A percentile compares a stretch with the other conserved stretches of the same genome.
Conservation (phyloP, 176 grass and related monocot species). For the Oryza meridionalis region DNA sequence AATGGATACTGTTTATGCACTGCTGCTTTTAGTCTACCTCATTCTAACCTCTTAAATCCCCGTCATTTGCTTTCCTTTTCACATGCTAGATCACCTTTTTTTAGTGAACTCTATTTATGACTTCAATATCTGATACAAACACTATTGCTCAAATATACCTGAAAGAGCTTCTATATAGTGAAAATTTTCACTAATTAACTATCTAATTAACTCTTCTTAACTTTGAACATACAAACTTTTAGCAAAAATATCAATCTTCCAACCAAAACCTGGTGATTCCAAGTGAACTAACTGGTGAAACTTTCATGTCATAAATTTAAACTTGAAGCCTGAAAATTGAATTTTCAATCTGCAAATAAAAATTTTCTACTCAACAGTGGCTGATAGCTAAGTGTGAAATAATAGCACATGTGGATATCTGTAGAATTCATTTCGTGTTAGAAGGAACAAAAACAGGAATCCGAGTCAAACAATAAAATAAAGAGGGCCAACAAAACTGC, state of each 20-base stretch:
- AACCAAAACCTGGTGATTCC: neutral
- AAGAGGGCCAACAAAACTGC: neutral
- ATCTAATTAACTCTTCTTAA: neutral
- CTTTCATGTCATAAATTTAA: neutral
- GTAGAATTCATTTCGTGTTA: neutral
- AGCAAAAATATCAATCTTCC: neutral
- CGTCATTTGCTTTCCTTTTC: neutral
- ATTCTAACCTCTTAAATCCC: neutral
- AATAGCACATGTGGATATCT: neutral
- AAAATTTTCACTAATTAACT: neutral
- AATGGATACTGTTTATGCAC: neutral
- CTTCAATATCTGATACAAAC: neutral
- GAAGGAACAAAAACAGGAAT: neutral
- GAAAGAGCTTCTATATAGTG: neutral
- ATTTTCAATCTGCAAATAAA: neutral
- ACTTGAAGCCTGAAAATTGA: neutral
- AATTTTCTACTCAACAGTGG: neutral
- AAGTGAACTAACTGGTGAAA: neutral
- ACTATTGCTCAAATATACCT: neutral
- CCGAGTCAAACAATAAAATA: neutral
- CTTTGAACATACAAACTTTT: neutral
- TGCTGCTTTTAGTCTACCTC: slow-evolving; percentile 9
- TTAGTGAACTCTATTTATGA: neutral
- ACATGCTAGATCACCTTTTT: slow-evolving; percentile 11
- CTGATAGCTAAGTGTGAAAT: neutral